These are phyloP conservation scores for Dactylonectria macrodidyma DNA, from an alignment of 2,329 filamentous ascomycete species.

Conservation along the genomic window DNA sequence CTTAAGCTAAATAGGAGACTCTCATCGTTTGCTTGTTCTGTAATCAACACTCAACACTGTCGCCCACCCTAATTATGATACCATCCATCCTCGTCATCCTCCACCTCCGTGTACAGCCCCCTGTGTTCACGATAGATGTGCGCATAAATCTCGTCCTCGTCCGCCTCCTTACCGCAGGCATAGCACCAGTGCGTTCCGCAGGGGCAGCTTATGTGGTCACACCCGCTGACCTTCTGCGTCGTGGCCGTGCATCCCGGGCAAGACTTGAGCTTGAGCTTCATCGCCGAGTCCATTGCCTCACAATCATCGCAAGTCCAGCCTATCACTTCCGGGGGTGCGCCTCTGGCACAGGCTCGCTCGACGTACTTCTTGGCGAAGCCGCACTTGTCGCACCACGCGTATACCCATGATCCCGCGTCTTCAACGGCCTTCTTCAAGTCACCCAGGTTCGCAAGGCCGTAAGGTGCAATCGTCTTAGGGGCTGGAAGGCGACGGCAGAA, in stretches of 20 bases:
- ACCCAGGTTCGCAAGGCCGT: conserved; percentile 56
- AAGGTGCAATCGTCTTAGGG: conserved; percentile 53
- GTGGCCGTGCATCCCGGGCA: conserved; percentile 57
- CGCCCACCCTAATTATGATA: conserved; percentile 19
- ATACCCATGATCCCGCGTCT: conserved; percentile 60
- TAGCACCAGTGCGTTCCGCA: conserved; percentile 59
- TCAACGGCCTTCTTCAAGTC: conserved; percentile 57
- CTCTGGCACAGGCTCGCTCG: conserved; percentile 61
- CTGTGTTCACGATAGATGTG: conserved; percentile 55
- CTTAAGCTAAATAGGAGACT: no score
- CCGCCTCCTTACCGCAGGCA: conserved; percentile 52
- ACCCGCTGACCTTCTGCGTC: conserved; percentile 56
- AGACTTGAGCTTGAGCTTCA: conserved; percentile 35
- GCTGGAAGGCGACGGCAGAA: conserved; percentile 64
- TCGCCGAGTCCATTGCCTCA: conserved; percentile 6
- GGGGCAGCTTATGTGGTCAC: conserved; percentile 57
- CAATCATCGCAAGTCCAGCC: conserved; percentile 62
- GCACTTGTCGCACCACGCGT: conserved; percentile 64
- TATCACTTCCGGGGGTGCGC: conserved; percentile 53
- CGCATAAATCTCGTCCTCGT: conserved; percentile 50
- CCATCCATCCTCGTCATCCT: conserved; percentile 37
- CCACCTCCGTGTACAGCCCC: conserved; percentile 44
- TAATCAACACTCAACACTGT: background rate
- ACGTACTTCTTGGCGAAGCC: conserved; percentile 58
- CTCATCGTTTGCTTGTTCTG: background rate